These are phyloP conservation scores for Cavenderia fasciculata DNA, from an alignment of 78 protist species.

Conservation along the genomic window DNA sequence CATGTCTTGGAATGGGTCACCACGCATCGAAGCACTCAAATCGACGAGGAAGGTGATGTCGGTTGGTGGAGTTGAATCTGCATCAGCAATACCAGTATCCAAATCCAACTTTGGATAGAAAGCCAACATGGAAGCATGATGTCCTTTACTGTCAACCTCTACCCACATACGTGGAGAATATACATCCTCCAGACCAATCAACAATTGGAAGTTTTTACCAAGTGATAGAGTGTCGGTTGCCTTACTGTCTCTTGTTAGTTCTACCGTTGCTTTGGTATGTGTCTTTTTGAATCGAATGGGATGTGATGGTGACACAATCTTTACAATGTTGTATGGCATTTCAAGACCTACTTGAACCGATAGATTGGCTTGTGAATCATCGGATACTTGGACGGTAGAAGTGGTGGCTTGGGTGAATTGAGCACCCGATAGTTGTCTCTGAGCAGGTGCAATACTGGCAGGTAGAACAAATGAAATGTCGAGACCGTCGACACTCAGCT, in stretches of 20 bases:
- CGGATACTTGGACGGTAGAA: slow-evolving; percentile 11
- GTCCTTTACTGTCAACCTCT: slow-evolving; percentile 70
- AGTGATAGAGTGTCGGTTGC: neutral
- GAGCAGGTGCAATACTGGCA: slow-evolving; percentile 83
- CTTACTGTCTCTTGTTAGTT: neutral
- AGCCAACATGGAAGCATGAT: slow-evolving; percentile 71
- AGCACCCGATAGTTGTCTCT: slow-evolving; percentile 27
- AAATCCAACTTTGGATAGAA: slow-evolving; percentile 82
- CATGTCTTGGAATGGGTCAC: slow-evolving; percentile 56
- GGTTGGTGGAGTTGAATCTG: neutral
- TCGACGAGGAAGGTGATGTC: slow-evolving; percentile 78
- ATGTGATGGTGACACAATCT: slow-evolving; percentile 31
- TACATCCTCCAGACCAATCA: slow-evolving; percentile 38
- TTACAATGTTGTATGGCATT: slow-evolving; percentile 62
- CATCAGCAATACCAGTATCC: no score
- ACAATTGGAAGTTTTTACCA: slow-evolving; percentile 79
- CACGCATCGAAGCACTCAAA: slow-evolving; percentile 82
- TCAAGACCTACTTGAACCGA: slow-evolving; percentile 19
- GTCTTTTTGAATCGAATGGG: slow-evolving; percentile 37
- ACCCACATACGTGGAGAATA: slow-evolving; percentile 84
- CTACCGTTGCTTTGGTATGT: slow-evolving; percentile 57
- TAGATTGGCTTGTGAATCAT: neutral
- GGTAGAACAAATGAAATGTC: slow-evolving; percentile 82
- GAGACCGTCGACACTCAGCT: slow-evolving; percentile 78
- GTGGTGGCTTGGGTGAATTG: slow-evolving; percentile 34